Conservation (phyloP, 768 basidiomycete genomes). For the Tricholoma flavovirens region DNA sequence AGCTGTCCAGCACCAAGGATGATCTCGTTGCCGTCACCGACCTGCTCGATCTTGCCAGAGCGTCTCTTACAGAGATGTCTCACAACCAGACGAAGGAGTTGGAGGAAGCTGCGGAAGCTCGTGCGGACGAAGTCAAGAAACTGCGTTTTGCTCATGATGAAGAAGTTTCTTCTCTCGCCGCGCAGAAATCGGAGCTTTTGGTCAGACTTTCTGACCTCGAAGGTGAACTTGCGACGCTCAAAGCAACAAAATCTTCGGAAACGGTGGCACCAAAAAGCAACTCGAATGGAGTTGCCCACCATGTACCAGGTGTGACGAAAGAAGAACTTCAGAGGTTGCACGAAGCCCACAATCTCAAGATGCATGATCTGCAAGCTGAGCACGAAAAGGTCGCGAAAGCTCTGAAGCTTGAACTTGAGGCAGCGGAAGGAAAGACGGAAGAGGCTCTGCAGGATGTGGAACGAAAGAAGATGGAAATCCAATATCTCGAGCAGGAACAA, state of each 20-base stretch:
- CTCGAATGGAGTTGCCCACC: conserved; percentile 34
- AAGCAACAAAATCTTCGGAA: conserved; percentile 48
- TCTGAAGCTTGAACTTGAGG: conserved; percentile 53
- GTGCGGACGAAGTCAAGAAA: conserved; percentile 65
- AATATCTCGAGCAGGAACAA: conserved; percentile 72
- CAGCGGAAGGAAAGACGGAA: conserved; percentile 39
- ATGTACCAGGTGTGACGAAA: conserved; percentile 53
- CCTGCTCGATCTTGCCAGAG: conserved; percentile 61
- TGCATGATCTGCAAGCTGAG: conserved; percentile 66
- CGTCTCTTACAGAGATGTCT: conserved; percentile 65
- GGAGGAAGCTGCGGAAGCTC: conserved; percentile 66
- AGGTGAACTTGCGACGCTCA: conserved; percentile 66
- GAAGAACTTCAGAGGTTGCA: conserved; percentile 76
- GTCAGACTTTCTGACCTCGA: conserved; percentile 67
- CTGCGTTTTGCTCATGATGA: conserved; percentile 54
- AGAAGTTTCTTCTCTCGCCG: conserved; percentile 49
- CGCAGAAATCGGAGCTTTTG: conserved; percentile 58
- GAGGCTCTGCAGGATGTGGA: conserved; percentile 56
- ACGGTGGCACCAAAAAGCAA: conserved; percentile 51
- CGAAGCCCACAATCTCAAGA: conserved; percentile 79
- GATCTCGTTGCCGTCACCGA: conserved; percentile 63
- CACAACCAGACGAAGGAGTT: conserved; percentile 65
- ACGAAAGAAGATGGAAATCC: conserved; percentile 76
- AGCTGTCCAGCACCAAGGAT: conserved; percentile 59
- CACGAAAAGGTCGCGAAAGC: conserved; percentile 54